phyloP scores from a whole-genome alignment of 768 basidiomycete species.

The Daedaleopsis sinensis region DNA sequence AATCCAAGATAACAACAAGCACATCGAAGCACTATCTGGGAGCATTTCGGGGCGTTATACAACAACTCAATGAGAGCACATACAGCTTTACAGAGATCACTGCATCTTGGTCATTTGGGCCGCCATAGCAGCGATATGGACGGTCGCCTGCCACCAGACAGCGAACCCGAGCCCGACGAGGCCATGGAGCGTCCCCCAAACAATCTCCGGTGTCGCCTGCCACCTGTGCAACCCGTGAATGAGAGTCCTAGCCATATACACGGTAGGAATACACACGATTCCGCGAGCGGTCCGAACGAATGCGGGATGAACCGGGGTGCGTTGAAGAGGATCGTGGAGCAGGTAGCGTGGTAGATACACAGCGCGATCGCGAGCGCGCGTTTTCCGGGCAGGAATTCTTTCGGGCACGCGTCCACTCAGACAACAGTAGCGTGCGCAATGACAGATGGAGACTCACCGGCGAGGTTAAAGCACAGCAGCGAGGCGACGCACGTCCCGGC shows the following conservation, averaged over 20 bases:
- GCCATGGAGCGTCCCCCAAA: conserved; percentile 78
- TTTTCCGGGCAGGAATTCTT: conserved; percentile 86
- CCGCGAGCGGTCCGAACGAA: conserved; percentile 61
- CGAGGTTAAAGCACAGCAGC: conserved; percentile 68
- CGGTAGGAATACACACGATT: conserved; percentile 54
- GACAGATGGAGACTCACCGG: conserved; percentile 49
- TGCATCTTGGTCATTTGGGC: conserved; percentile 23
- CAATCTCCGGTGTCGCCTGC: conserved; percentile 68
- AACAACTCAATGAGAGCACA: not conserved
- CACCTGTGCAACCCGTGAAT: conserved; percentile 38
- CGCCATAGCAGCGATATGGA: conserved; percentile 38
- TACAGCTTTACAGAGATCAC: conserved; percentile 5
- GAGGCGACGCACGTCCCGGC: conserved; percentile 62
- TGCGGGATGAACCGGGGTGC: conserved; percentile 81
- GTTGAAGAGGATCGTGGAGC: conserved; percentile 74
- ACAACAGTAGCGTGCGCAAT: not conserved
- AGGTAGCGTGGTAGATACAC: conserved; percentile 73
- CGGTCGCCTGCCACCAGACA: conserved; percentile 81
- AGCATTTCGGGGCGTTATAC: no score
- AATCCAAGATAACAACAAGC: no score
- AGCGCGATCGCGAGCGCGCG: conserved; percentile 79
- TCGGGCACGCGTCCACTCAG: not conserved
- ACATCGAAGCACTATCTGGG: no score
- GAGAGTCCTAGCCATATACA: not conserved
- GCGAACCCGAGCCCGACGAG: conserved; percentile 71